Evolutionary conservation across 352 stramenopile genomes (phyloP).

Genomic region (Blastocystis hominis): DNA sequence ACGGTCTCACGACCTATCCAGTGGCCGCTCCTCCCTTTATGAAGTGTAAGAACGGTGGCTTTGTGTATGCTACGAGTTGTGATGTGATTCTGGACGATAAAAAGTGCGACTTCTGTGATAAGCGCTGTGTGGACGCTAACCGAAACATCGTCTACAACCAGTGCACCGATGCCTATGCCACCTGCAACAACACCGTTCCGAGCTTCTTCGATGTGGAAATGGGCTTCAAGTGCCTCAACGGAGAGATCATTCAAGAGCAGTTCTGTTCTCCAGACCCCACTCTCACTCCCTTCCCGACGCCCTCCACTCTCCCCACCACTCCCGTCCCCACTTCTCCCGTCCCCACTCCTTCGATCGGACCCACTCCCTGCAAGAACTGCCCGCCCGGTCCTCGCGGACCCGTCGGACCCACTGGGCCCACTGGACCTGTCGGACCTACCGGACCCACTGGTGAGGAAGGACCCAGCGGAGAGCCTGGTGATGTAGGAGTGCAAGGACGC

Average conservation of each 20-base stretch:
- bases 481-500: neutral
- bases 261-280: conserved; percentile 3
- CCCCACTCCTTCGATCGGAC: neutral
- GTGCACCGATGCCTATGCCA: conserved; percentile 26
- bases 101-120: conserved; percentile 44
- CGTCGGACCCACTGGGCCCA: neutral
- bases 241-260: conserved; percentile 19
- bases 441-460: conserved; percentile 17
- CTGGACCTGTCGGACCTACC: neutral
- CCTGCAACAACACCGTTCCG: conserved; percentile 46
- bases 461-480: neutral
- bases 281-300: neutral
- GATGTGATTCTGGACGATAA: conserved; percentile 26
- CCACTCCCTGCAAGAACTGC: neutral
- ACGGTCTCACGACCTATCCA: conserved; percentile 39
- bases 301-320: neutral
- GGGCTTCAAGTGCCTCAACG: conserved; percentile 35
- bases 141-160: conserved; percentile 45
- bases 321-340: neutral
- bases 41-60: conserved; percentile 31
- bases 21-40: neutral
- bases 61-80: conserved; percentile 21
- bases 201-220: neutral
- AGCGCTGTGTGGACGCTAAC: conserved; percentile 31
- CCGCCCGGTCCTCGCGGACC: neutral